Base-by-base conservation (phyloP, 2,329 filamentous ascomycete genomes). In the Xylaria sp. region DNA sequence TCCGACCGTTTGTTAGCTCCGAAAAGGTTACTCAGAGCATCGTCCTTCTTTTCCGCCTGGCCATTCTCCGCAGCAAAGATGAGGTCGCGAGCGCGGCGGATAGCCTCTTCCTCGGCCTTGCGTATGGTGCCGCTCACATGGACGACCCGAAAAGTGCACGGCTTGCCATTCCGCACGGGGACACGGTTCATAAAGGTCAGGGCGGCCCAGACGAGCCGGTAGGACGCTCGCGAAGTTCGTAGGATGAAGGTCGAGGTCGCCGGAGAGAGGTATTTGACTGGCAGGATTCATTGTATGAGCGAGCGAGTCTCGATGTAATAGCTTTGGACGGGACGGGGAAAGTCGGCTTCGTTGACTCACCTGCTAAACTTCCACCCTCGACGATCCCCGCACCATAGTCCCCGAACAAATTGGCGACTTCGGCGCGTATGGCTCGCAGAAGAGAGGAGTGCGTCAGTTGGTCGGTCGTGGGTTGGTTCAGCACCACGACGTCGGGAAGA, bases 171-270 rank as follows among this genome's bases (percentile, higher is more conserved):
- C 53, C 74, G 80, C 2, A 81, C 72, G 7, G 85, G 91, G 0
- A 97, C 76, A 16, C 74, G 80, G 19, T 86, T 86, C 78, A 94
- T 88, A 63, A 92, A 90, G 0, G 91, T 90, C 48, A 99, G 76
- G 0, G 92, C 90, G 0, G 92, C 87, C 94, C 94, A 99, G 4
- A 96, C 87, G 58, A 97, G 82, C 43, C 91, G 84, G 70, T 92
- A 95, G 62, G 96, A 87, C 16, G 87, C 85, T 52, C 94, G 86
- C 2, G 90, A 85, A 60, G 92, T 91, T 59, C 90, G 85, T 38
- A 99, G 79, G 56, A 99, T 99, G 50, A 93, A 91, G 1, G 93
- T 99, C 5, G 91, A 96, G 0, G 94, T 99, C n/a, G 92, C 89
- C 2, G 86, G 80, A 1, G 92, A 96, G 47, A 95, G 81, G 71